Percentiles rank a stretch among this genome's conserved stretches.
Conservation (phyloP, 257 asterid species). For the Nicotiana knightiana region DNA sequence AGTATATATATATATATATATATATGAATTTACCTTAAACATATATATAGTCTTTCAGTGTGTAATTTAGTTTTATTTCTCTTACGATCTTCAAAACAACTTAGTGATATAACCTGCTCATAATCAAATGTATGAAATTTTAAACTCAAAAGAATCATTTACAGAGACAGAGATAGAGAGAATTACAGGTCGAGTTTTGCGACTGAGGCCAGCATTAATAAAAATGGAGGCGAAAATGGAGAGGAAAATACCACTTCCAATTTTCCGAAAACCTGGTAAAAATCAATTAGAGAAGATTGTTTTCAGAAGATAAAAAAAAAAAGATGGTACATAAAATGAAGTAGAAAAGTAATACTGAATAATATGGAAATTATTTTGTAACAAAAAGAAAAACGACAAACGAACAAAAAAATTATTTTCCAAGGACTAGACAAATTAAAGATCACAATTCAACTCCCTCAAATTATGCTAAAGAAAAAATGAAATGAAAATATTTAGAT, state of each 20-base stretch:
- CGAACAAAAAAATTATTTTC: background rate
- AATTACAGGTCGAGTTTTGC: conserved; percentile 73
- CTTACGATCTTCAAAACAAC: background rate
- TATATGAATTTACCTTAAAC: no score
- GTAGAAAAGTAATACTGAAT: background rate
- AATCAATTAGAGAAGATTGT: background rate
- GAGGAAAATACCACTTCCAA: conserved; percentile 53
- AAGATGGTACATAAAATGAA: background rate
- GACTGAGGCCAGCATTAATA: conserved; percentile 72
- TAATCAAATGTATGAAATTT: no score
- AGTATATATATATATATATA: no score
- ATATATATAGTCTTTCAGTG: background rate
- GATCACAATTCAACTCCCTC: background rate
- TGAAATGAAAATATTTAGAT: background rate
- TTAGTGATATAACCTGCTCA: no score
- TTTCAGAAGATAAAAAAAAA: background rate
- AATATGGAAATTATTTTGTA: background rate
- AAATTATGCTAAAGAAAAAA: background rate
- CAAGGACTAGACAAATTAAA: background rate
- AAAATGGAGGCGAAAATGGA: conserved; percentile 56
- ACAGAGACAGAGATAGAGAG: background rate
- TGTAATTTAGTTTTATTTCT: background rate
- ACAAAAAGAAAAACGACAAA: background rate
- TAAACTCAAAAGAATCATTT: background rate
- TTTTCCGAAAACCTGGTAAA: conserved; percentile 62